These are phyloP conservation scores for Tillandsia fasciculata DNA, from an alignment of 176 grass and related monocot genomes.

Conservation along the genomic window DNA sequence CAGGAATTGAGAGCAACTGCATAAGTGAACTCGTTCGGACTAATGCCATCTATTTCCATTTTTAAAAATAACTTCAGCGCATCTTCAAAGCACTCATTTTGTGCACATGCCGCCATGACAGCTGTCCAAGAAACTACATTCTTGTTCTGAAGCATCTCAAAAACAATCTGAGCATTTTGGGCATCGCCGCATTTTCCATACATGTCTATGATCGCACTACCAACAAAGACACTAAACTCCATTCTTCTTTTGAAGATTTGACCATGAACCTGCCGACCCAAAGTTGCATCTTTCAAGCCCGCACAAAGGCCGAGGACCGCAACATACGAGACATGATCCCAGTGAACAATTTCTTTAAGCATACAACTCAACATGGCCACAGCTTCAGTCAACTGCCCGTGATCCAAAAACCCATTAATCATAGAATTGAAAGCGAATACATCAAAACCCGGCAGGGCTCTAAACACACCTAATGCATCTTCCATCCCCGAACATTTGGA, in stretches of 20 bases:
- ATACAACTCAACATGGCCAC: conserved; percentile 31
- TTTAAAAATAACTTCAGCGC: conserved; percentile 58
- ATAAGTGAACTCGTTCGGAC: conserved; percentile 56
- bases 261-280: conserved; percentile 51
- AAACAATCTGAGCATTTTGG: conserved; percentile 32
- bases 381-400: conserved; percentile 29
- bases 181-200: conserved; percentile 58
- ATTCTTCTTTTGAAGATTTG: conserved; percentile 53
- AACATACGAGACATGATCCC: conserved; percentile 68
- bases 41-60: conserved; percentile 41
- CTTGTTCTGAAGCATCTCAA: conserved; percentile 40
- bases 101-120: conserved; percentile 47
- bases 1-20: conserved; percentile 51
- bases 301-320: conserved; percentile 58
- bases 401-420: conserved; percentile 63
- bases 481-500: conserved; percentile 41
- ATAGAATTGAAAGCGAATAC: conserved; percentile 53
- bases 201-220: conserved; percentile 64
- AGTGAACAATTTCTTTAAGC: conserved; percentile 29
- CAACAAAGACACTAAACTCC: conserved; percentile 36
- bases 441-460: conserved; percentile 30
- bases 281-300: conserved; percentile 32
- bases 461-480: conserved; percentile 33
- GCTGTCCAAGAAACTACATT: conserved; percentile 80
- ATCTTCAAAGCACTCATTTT: conserved; percentile 68